Percentiles rank a stretch among this genome's conserved stretches.
Conservation (phyloP, 148 eudicot species). For the Dianthus caryophyllus region DNA sequence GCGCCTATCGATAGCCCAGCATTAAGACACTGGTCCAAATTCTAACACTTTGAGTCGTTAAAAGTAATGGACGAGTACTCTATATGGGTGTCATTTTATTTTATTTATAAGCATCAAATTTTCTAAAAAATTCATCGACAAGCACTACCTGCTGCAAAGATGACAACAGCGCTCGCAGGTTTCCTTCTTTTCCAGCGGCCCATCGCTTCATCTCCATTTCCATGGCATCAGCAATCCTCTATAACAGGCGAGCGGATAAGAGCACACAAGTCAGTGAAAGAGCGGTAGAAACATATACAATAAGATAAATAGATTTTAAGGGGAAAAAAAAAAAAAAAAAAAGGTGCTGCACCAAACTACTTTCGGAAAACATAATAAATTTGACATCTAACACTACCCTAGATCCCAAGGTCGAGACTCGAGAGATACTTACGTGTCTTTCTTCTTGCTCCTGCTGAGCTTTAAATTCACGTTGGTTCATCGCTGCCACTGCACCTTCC, state of each 20-base stretch:
- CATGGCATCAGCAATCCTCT: constrained; percentile 71
- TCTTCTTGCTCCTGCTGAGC: constrained; percentile 82
- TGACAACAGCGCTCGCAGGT: constrained; percentile 73
- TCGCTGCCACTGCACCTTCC: constrained; percentile 67
- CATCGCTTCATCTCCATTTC: constrained; percentile 65
- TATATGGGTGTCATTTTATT: too few relatives aligned
- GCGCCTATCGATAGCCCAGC: too few relatives aligned
- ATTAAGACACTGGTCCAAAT: not conserved
- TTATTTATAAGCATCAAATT: not conserved
- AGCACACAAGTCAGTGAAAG: not conserved
- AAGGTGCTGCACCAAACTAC: not conserved
- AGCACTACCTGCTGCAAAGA: constrained; percentile 62
- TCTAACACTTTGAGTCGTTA: too few relatives aligned
- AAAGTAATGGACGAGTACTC: too few relatives aligned
- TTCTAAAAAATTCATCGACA: not conserved
- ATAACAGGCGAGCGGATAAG: constrained; percentile 20
- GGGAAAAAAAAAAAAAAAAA: too few relatives aligned
- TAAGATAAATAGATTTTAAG: not conserved
- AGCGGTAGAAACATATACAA: not conserved
- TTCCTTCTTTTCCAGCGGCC: constrained; percentile 95
- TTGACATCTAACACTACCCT: not conserved
- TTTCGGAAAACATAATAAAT: not conserved
- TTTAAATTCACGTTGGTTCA: constrained; percentile 68
- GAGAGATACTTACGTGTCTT: constrained; percentile 54
- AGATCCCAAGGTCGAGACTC: not conserved